Base-by-base conservation (phyloP, 176 grass and related monocot genomes). In the Aegilops longissima region DNA sequence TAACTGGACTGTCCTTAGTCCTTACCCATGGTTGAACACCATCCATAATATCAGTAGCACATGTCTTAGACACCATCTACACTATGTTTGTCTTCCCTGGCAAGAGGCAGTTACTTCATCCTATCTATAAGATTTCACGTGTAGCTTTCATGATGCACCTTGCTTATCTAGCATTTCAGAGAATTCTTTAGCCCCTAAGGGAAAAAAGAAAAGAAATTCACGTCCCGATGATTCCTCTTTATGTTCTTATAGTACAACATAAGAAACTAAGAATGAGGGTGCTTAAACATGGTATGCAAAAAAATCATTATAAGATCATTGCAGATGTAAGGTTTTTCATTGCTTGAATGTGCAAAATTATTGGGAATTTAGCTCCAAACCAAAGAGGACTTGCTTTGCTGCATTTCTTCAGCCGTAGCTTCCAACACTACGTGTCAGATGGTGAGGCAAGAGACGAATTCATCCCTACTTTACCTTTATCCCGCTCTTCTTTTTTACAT, bases 61-160 rank as follows among this genome's bases (percentile, higher is more conserved):
- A 31, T 2, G 25, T 23, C 80, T 45, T 82, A 49, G 27, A 16
- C 7, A 9, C 66, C 66, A 59, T 31, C 64, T 54, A 71, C 66
- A 56, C 30, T 51, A 24, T 34, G 29, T 67, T 35, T 82, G 11
- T 45, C 44, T 70, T 24, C 27, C 63, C 39, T 70, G 29, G 18
- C 31, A 85, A 52, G 49, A 52, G 49, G 14, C 13, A 52, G 78
- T 51, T 69, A 85, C 49, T 45, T 66, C 72, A 68, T 66, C 47
- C 76, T 47, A 76, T 84, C 17, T 35, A 84, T 4, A 65, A 17
- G 2, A 63, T 79, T 79, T 79, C 77, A 79, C 35, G 59, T 79
- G n/a, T 42, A 71, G 3, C 35, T 29, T 80, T 52, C 67, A 71
- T 49, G 36, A 64, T 24, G 27, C n/a, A 65, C 30, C 18, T 8